phyloP scores from a whole-genome alignment of 2,329 filamentous ascomycete species.

The Zasmidium citrigriseum region DNA sequence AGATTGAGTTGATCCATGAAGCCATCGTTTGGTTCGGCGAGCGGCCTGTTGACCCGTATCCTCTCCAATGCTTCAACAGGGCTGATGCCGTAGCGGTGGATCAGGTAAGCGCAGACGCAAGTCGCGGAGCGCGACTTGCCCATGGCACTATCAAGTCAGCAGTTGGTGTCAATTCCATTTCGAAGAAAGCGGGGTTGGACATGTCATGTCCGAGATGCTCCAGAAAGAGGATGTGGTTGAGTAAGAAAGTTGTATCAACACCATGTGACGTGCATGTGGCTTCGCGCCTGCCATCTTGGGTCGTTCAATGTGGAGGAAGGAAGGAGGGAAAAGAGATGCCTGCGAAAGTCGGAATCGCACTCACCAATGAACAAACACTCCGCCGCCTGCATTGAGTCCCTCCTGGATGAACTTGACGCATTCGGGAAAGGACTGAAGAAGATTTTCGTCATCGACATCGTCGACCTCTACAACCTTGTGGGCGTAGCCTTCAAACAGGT shows the following conservation, averaged over 20 bases:
- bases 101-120: constrained; percentile 79
- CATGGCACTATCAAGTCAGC: constrained; percentile 66
- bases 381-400: constrained; percentile 63
- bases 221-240: neutral
- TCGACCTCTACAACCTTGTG: constrained; percentile 83
- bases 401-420: constrained; percentile 82
- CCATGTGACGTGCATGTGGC: neutral
- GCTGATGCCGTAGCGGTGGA: constrained; percentile 57
- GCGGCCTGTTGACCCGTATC: constrained; percentile 68
- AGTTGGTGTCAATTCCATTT: constrained; percentile 4
- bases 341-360: constrained; percentile 36
- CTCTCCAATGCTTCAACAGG: constrained; percentile 67
- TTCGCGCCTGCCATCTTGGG: neutral
- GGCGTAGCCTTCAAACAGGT: constrained; percentile 57
- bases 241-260: neutral
- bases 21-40: constrained; percentile 85
- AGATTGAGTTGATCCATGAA: constrained; percentile 88
- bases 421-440: constrained; percentile 76
- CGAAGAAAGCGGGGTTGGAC: neutral
- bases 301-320: neutral
- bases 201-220: neutral
- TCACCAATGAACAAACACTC: constrained; percentile 71
- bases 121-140: constrained; percentile 92
- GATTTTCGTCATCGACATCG: constrained; percentile 85
- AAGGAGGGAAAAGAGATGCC: neutral